Base-by-base conservation (phyloP, 768 basidiomycete genomes). In the Trichaptum fuscoviolaceum region DNA sequence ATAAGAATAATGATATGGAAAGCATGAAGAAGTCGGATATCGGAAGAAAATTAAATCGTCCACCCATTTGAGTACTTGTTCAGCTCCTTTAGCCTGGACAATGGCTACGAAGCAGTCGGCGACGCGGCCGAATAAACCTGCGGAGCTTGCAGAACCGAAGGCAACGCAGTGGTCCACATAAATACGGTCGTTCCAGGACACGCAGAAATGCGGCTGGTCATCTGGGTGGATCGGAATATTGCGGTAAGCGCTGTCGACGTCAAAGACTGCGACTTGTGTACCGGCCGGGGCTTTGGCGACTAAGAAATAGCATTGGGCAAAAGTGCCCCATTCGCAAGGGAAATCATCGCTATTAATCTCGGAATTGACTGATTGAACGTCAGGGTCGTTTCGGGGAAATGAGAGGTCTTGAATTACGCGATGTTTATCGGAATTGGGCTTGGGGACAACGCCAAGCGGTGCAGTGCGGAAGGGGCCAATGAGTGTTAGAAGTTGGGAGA, bases 241-340 rank as follows among this genome's bases (percentile, higher is more conserved):
- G 0, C 76, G 67, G 63, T 81, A 83, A 0, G 81, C 82, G 65
- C 82, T 78, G 0, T 74, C 68, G 0, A 84, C 74, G 35, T 84
- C 80, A 0, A 75, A 66, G 0, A 73, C 71, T 0, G 77, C 74
- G 0, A 71, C 77, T 68, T 83, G 75, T 0, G 78, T 78, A 0
- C 76, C 75, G 18, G 75, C 77, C 0, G 81, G 81, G 0, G 83
- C 77, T 0, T 69, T 64, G 0, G 58, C 71, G 0, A 82, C 71
- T 25, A 77, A 64, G n/a, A 74, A 65, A 23, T 69, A 76, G 0
- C 81, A 66, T 0, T 74, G 71, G 0, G 69, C 62, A 63, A 84
- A 84, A 0, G 80, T 82, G 0, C 80, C 80, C 82, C 81, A 83
- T 0, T 77, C 79, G 71, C 79, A 80, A 0, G 81, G 82, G 65